These are phyloP conservation scores for Canna indica DNA, from an alignment of 176 grass and related monocot species.

Conservation along the genomic window DNA sequence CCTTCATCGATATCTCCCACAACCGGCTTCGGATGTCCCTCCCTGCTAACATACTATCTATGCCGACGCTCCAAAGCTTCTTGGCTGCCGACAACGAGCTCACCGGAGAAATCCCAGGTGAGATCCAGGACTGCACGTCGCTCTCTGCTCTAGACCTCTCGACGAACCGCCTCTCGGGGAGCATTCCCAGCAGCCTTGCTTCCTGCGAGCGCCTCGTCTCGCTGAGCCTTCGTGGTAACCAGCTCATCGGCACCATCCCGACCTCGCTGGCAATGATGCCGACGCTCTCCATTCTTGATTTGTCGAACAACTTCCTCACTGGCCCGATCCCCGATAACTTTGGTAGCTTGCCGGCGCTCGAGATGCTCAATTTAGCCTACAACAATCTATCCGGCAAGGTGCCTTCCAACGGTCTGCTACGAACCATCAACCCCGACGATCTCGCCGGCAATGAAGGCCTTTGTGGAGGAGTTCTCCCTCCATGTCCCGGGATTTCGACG, in stretches of 20 bases:
- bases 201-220: slow-evolving; percentile 70
- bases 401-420: slow-evolving; percentile 50
- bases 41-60: slow-evolving; percentile 62
- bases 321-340: slow-evolving; percentile 78
- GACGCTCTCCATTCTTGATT: slow-evolving; percentile 74
- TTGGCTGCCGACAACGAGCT: slow-evolving; percentile 80
- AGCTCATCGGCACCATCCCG: slow-evolving; percentile 62
- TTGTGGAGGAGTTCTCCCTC: slow-evolving; percentile 56
- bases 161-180: slow-evolving; percentile 58
- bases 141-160: slow-evolving; percentile 79
- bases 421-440: slow-evolving; percentile 81
- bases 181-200: slow-evolving; percentile 58
- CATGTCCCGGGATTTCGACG: slow-evolving; percentile 29
- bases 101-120: slow-evolving; percentile 51
- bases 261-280: slow-evolving; percentile 56
- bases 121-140: slow-evolving; percentile 51
- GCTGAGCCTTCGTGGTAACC: slow-evolving; percentile 64
- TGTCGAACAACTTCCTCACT: slow-evolving; percentile 77
- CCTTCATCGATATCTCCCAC: slow-evolving; percentile 90
- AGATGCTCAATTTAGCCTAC: slow-evolving; percentile 85
- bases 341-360: slow-evolving; percentile 74
- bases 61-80: slow-evolving; percentile 65
- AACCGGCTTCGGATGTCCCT: slow-evolving; percentile 60
- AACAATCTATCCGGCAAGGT: slow-evolving; percentile 82
- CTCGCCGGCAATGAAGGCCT: slow-evolving; percentile 71